Conservation (phyloP, 2,329 filamentous ascomycete genomes). For the Fusarium pininemorale region DNA sequence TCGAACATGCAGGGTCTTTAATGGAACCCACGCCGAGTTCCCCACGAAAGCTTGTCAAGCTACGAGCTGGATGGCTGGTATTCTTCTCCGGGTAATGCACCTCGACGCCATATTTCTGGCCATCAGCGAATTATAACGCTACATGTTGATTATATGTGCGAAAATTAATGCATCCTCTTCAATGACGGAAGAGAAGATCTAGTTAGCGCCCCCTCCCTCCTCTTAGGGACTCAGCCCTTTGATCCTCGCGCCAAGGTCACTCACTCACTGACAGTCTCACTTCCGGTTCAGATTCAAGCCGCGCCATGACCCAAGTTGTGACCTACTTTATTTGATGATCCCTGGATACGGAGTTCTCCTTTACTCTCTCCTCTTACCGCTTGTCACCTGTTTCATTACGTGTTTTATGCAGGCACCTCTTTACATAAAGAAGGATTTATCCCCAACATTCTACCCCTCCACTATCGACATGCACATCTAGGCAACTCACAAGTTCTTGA, state of each 20-base stretch:
- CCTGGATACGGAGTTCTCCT: neutral
- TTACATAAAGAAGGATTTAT: slow-evolving; percentile 35
- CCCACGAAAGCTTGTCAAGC: slow-evolving; percentile 24
- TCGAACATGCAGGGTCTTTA: slow-evolving; percentile 38
- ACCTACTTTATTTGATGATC: slow-evolving; percentile 1
- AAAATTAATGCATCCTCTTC: slow-evolving; percentile 10
- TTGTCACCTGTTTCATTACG: slow-evolving; percentile 10
- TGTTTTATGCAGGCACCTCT: neutral
- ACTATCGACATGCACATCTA: slow-evolving; percentile 12
- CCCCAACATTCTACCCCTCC: slow-evolving; percentile 8
- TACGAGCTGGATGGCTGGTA: slow-evolving; percentile 21
- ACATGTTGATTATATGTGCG: slow-evolving; percentile 1
- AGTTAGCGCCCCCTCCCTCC: slow-evolving; percentile 18
- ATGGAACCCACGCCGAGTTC: slow-evolving; percentile 13
- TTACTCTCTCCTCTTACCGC: slow-evolving; percentile 11
- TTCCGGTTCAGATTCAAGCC: neutral
- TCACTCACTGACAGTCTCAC: slow-evolving; percentile 2
- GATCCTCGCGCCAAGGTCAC: slow-evolving; percentile 13
- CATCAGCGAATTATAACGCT: slow-evolving; percentile 6
- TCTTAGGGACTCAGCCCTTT: neutral
- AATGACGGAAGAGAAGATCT: slow-evolving; percentile 8
- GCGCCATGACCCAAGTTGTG: slow-evolving; percentile 6
- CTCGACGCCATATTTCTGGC: slow-evolving; percentile 37
- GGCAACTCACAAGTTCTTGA: neutral
- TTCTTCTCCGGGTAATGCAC: slow-evolving; percentile 18